Conservation (phyloP, 257 asterid species). For the Salvia rosmarinus region DNA sequence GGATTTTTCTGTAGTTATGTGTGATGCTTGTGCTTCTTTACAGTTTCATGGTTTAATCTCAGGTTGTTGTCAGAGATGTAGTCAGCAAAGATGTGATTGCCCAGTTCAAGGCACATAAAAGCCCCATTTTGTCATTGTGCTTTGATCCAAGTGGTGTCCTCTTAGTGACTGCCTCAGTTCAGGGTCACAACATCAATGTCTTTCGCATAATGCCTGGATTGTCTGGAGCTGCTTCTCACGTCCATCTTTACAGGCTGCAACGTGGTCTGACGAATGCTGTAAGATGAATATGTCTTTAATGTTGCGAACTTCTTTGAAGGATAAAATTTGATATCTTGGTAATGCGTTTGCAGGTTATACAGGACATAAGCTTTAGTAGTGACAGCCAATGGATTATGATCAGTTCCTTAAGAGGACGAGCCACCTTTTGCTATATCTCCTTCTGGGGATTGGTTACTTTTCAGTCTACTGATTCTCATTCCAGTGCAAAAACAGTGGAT, state of each 20-base stretch:
- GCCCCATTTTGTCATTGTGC: conserved; percentile 59
- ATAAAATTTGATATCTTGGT: conserved; percentile 20
- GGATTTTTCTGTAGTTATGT: not conserved
- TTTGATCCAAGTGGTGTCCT: conserved; percentile 58
- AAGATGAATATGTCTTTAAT: conserved; percentile 38
- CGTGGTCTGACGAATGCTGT: conserved; percentile 92
- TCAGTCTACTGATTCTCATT: conserved; percentile 41
- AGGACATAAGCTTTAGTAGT: conserved; percentile 85
- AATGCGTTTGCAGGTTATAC: conserved; percentile 70
- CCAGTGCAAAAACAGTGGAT: conserved; percentile 38
- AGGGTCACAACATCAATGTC: conserved; percentile 91
- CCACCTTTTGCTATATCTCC: conserved; percentile 83
- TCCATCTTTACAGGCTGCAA: conserved; percentile 81
- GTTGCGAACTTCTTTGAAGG: not conserved
- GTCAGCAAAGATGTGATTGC: conserved; percentile 65
- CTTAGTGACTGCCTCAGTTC: conserved; percentile 83
- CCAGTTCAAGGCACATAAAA: conserved; percentile 88
- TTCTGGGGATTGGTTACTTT: conserved; percentile 51
- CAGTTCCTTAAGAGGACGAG: conserved; percentile 77
- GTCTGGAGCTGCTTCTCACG: conserved; percentile 51
- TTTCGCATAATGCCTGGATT: conserved; percentile 58
- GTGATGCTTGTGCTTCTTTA: not conserved
- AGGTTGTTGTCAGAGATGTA: conserved; percentile 90
- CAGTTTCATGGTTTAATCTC: conserved; percentile 29
- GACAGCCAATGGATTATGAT: conserved; percentile 75